Evolutionary conservation across 305 asterid species (phyloP).

Genomic region (Fraxinus floribunda): DNA sequence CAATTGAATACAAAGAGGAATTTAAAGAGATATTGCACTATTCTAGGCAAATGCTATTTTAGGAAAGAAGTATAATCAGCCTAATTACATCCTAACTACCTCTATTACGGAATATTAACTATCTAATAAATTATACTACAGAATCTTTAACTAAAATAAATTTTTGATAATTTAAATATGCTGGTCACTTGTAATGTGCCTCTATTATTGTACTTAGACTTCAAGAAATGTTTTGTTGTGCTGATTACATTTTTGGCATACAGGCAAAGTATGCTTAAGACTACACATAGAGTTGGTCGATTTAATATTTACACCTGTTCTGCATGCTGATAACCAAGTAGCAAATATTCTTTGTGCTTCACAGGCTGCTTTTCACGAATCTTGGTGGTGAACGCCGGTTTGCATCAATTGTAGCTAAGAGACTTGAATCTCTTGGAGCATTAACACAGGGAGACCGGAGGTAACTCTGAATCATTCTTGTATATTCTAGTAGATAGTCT

Average conservation of each 20-base stretch:
- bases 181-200: background rate
- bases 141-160: background rate
- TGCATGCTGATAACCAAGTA: slow-evolving; percentile 14
- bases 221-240: background rate
- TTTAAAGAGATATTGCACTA: background rate
- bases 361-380: slow-evolving; percentile 85
- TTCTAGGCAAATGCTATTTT: background rate
- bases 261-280: background rate
- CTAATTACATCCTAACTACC: background rate
- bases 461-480: slow-evolving; percentile 37
- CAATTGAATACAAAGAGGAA: background rate
- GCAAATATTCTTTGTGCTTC: slow-evolving; percentile 18
- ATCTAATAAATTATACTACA: background rate
- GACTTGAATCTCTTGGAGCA: slow-evolving; percentile 98
- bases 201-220: background rate
- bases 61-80: background rate
- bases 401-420: slow-evolving; percentile 97
- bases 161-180: background rate
- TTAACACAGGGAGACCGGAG: slow-evolving; percentile 98
- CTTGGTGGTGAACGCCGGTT: slow-evolving; percentile 99
- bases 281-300: background rate
- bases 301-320: background rate
- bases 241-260: background rate
- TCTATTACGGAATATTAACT: background rate
- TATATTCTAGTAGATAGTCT: background rate